Evolutionary conservation across 1,284 basidiomycete genomes (phyloP).

Genomic region (Cryptococcus amylolentus): DNA sequence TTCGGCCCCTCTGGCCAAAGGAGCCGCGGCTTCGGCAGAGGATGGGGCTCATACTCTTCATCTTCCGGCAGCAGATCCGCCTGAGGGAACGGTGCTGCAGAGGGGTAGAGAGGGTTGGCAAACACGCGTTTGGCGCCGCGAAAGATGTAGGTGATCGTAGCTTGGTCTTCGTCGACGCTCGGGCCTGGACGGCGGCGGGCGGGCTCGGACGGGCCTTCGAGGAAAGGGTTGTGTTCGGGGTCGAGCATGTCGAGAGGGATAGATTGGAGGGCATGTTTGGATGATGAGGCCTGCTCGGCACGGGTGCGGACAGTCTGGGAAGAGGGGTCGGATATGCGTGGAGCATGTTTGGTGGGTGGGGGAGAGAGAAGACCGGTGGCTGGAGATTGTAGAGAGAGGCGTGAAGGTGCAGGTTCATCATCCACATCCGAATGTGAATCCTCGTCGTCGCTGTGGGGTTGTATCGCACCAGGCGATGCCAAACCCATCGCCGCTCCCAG

Average conservation of each 20-base stretch:
- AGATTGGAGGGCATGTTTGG: not conserved
- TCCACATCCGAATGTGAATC: constrained; percentile 4
- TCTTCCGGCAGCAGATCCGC: constrained; percentile 31
- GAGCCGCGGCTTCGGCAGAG: constrained; percentile 37
- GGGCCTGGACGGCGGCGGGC: constrained; percentile 11
- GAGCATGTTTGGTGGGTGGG: constrained; percentile 16
- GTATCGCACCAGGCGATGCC: constrained; percentile 19
- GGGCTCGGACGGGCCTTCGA: constrained; percentile 33
- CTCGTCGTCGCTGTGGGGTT: constrained; percentile 7
- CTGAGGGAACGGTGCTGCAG: constrained; percentile 20
- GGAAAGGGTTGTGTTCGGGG: constrained; percentile 40
- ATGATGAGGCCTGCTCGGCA: constrained; percentile 5
- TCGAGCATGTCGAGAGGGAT: constrained; percentile 22
- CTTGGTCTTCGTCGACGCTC: constrained; percentile 24
- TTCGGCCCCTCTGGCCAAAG: constrained; percentile 33
- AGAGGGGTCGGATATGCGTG: constrained; percentile 8
- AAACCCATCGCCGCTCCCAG: constrained; percentile 10
- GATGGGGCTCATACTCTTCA: constrained; percentile 40
- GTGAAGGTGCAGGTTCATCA: constrained; percentile 4
- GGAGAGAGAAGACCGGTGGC: constrained; percentile 17
- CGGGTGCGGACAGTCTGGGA: constrained; percentile 1
- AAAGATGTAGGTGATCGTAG: constrained; percentile 45
- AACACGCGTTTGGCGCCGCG: constrained; percentile 44
- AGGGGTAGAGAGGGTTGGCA: constrained; percentile 39
- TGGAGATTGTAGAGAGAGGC: constrained; percentile 5